Conservation (phyloP, 176 grass and related monocot species). For the Elymus sibiricus region DNA sequence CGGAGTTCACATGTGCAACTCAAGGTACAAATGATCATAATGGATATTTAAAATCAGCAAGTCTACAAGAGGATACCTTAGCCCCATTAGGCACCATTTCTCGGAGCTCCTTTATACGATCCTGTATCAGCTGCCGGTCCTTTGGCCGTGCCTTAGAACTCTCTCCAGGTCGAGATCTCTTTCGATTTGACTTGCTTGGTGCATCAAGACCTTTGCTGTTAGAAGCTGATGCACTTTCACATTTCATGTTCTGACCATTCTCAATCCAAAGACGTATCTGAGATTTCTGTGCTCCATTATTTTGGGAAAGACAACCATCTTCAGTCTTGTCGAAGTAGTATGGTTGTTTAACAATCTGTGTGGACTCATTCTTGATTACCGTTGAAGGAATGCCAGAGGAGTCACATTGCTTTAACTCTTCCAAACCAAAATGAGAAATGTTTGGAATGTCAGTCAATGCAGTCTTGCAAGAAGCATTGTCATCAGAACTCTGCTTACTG, state of each 20-base stretch:
- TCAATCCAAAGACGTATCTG: conserved; percentile 73
- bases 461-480: conserved; percentile 59
- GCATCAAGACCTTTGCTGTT: conserved; percentile 65
- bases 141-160: conserved; percentile 66
- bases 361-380: conserved; percentile 44
- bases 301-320: conserved; percentile 48
- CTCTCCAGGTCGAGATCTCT: conserved; percentile 70
- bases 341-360: conserved; percentile 48
- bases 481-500: conserved; percentile 53
- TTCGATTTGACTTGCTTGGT: conserved; percentile 53
- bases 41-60: conserved; percentile 9
- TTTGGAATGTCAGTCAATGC: conserved; percentile 46
- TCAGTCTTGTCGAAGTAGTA: conserved; percentile 36
- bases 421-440: conserved; percentile 33
- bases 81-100: conserved; percentile 78
- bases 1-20: conserved; percentile 9
- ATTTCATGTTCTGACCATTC: conserved; percentile 50
- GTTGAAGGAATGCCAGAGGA: conserved; percentile 22
- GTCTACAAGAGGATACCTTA: conserved; percentile 52
- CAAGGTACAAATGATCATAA: conserved; percentile 19
- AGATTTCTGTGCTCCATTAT: conserved; percentile 59
- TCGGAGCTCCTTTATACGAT: conserved; percentile 76
- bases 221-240: conserved; percentile 61
- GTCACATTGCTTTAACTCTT: conserved; percentile 40
- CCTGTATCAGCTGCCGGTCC: conserved; percentile 79